Conservation (phyloP, 352 stramenopile species). For the Pythium aristosporum region DNA sequence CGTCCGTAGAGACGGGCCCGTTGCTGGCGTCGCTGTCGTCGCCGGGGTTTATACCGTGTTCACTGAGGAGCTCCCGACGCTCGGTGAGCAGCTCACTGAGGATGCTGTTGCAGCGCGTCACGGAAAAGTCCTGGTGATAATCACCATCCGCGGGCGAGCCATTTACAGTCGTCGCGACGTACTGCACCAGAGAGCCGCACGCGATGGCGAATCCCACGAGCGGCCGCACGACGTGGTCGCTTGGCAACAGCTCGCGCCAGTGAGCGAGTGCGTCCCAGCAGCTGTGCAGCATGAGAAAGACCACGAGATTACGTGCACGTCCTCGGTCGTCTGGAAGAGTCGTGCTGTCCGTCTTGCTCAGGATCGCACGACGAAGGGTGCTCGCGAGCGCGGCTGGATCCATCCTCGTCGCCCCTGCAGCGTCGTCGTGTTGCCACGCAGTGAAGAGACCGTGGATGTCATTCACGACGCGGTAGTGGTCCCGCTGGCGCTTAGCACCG, state of each 20-base stretch:
- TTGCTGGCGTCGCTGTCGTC: slow-evolving; percentile 6
- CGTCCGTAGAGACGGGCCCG: background rate
- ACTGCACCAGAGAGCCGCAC: slow-evolving; percentile 45
- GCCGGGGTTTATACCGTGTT: background rate
- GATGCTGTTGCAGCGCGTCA: slow-evolving; percentile 23
- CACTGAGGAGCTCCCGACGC: slow-evolving; percentile 13
- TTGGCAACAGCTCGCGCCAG: slow-evolving; percentile 29
- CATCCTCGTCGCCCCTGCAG: slow-evolving; percentile 28
- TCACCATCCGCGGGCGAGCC: slow-evolving; percentile 6
- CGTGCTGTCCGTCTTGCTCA: slow-evolving; percentile 3
- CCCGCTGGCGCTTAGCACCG: slow-evolving; percentile 34
- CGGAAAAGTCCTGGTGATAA: slow-evolving; percentile 10
- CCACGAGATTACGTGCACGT: slow-evolving; percentile 37
- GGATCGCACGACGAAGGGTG: slow-evolving; percentile 13
- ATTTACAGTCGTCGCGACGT: slow-evolving; percentile 18
- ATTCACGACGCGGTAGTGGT: slow-evolving; percentile 45
- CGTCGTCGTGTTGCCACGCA: slow-evolving; percentile 35
- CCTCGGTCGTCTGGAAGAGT: slow-evolving; percentile 13
- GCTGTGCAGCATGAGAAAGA: slow-evolving; percentile 52
- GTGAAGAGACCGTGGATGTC: slow-evolving; percentile 52
- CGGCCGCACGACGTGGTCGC: slow-evolving; percentile 1
- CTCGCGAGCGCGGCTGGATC: slow-evolving; percentile 4
- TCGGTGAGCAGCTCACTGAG: slow-evolving; percentile 18
- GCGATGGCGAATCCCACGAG: slow-evolving; percentile 46
- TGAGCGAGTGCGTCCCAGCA: slow-evolving; percentile 54